These are phyloP conservation scores for Pyrenula aspistea DNA, from an alignment of 495 filamentous ascomycete genomes.

Conservation along the genomic window DNA sequence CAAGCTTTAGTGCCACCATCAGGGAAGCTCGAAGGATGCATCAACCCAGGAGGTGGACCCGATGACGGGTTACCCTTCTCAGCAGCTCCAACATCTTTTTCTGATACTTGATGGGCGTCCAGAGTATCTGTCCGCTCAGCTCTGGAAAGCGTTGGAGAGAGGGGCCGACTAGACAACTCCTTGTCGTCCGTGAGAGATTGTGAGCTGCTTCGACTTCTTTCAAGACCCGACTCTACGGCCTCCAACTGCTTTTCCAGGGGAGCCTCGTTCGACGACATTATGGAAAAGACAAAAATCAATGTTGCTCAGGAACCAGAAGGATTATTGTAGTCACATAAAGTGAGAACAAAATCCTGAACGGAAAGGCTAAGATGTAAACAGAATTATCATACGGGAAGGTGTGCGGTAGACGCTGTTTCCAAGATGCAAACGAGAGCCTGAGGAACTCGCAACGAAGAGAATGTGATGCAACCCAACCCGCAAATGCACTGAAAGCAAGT, in stretches of 20 bases:
- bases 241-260: not conserved
- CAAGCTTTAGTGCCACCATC: conserved; percentile 60
- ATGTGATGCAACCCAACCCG: too few relatives aligned
- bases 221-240: not conserved
- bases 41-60: not conserved
- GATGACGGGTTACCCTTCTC: not conserved
- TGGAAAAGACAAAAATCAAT: not conserved
- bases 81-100: not conserved
- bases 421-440: too few relatives aligned
- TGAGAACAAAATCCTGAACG: too few relatives aligned
- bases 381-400: not conserved
- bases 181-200: not conserved
- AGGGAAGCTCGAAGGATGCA: conserved; percentile 26
- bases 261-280: not conserved
- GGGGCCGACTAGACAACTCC: not conserved
- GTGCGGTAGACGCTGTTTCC: not conserved
- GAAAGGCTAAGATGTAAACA: not conserved
- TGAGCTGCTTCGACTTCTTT: not conserved
- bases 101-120: not conserved
- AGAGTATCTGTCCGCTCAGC: not conserved
- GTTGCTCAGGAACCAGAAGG: too few relatives aligned
- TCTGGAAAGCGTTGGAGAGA: not conserved
- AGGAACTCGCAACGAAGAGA: too few relatives aligned
- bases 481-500: too few relatives aligned
- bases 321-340: too few relatives aligned